Evolutionary conservation across 2,329 filamentous ascomycete species (phyloP).

Genomic region (Dryadomyces quercus-mongolicae): DNA sequence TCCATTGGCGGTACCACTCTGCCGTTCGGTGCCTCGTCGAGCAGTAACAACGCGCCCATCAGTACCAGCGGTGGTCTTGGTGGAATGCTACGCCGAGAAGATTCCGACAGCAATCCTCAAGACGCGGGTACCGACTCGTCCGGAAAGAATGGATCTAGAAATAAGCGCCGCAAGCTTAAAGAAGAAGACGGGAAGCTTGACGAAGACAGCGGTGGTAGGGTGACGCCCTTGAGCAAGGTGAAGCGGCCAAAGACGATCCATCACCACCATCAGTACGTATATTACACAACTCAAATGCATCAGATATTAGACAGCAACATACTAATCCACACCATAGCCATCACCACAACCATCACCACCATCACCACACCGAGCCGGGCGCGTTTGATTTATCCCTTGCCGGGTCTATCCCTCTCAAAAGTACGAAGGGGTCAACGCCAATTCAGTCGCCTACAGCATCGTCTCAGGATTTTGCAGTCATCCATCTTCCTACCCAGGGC

Average conservation of each 20-base stretch:
- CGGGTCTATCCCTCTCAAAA: conserved; percentile 34
- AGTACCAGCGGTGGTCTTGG: neutral
- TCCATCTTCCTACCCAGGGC: conserved; percentile 29
- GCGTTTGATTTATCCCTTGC: conserved; percentile 24
- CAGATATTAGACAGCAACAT: neutral
- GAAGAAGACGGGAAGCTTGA: conserved; percentile 60
- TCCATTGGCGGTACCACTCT: conserved; percentile 25
- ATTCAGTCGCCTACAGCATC: conserved; percentile 31
- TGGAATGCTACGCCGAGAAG: conserved; percentile 35
- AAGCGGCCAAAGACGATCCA: conserved; percentile 56
- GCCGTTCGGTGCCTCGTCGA: conserved; percentile 28
- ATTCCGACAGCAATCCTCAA: conserved; percentile 30
- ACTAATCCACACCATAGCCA: conserved; percentile 8
- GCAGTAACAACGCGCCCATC: conserved; percentile 8
- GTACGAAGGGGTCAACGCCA: conserved; percentile 31
- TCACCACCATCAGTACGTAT: conserved; percentile 54
- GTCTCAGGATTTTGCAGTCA: conserved; percentile 19
- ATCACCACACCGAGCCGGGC: conserved; percentile 36
- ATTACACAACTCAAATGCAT: no score
- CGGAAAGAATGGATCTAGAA: conserved; percentile 27
- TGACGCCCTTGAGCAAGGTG: conserved; percentile 44
- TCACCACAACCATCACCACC: conserved; percentile 49
- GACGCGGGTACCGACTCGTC: conserved; percentile 31
- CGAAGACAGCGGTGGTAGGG: conserved; percentile 52
- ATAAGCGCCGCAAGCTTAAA: conserved; percentile 58